A percentile compares a stretch with the other conserved stretches of the same genome.
Conservation (phyloP, 2,329 filamentous ascomycete genomes). For the Pestalotiopsis sp. region DNA sequence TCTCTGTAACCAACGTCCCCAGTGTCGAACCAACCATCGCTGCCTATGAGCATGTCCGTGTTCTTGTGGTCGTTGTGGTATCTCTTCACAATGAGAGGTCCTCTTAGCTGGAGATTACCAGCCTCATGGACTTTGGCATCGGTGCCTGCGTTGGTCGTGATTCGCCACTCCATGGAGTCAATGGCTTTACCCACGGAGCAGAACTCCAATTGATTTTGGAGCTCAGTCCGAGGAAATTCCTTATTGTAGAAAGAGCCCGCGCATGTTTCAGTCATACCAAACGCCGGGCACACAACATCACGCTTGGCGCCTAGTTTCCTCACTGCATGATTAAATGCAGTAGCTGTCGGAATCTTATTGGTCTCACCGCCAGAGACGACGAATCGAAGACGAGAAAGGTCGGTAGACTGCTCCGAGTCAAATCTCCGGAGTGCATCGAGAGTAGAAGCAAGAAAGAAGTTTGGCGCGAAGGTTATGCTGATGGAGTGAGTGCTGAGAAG, state of each 20-base stretch:
- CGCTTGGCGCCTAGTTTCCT: not conserved
- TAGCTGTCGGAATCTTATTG: constrained; percentile 6
- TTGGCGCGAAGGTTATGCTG: constrained; percentile 35
- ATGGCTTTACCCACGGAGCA: constrained; percentile 7
- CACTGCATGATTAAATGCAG: constrained; percentile 9
- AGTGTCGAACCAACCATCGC: constrained; percentile 44
- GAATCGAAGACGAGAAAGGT: constrained; percentile 2
- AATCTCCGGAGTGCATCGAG: not conserved
- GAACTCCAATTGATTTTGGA: not conserved
- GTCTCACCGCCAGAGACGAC: constrained; percentile 13
- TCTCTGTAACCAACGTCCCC: constrained; percentile 39
- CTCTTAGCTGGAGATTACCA: constrained; percentile 61
- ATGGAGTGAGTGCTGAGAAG: constrained; percentile 35
- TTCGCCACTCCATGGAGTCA: constrained; percentile 1
- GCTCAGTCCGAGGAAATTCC: constrained; percentile 5
- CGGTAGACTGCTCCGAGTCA: not conserved
- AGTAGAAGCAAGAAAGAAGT: constrained; percentile 13
- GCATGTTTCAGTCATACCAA: constrained; percentile 15
- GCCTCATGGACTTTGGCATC: constrained; percentile 23
- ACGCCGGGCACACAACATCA: constrained; percentile 9
- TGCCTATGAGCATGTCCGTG: constrained; percentile 56
- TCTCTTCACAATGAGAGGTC: constrained; percentile 60
- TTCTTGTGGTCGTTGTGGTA: constrained; percentile 62
- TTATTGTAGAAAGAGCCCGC: constrained; percentile 12
- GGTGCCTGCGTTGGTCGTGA: not conserved